Evolutionary conservation across 371 early-diverging fungal genomes (phyloP).

Genomic region (Mortierella sp.): DNA sequence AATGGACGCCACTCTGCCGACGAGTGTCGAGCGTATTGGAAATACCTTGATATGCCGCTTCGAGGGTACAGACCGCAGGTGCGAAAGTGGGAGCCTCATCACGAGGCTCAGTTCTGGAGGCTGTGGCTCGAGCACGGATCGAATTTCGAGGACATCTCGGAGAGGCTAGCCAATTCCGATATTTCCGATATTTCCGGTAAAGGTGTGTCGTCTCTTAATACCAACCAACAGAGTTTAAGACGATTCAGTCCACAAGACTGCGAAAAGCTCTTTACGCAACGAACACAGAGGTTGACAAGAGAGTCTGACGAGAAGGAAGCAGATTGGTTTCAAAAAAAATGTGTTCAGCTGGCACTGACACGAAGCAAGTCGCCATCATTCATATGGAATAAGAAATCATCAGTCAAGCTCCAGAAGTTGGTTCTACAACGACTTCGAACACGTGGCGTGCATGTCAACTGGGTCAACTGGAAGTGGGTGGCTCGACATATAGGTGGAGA

Average conservation of each 20-base stretch:
- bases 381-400: conserved; percentile 41
- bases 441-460: conserved; percentile 49
- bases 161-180: conserved; percentile 3
- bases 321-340: conserved; percentile 17
- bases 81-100: conserved; percentile 13
- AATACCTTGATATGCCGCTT: conserved; percentile 50
- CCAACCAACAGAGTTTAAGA: background rate
- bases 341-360: conserved; percentile 29
- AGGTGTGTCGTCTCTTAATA: too few species aligned
- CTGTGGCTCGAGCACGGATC: conserved; percentile 43
- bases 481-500: conserved; percentile 45
- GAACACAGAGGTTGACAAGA: conserved; percentile 1
- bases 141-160: conserved; percentile 36
- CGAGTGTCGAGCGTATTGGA: conserved; percentile 51
- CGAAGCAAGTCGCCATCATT: conserved; percentile 21
- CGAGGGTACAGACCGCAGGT: background rate
- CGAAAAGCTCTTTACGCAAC: conserved; percentile 17
- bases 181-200: background rate
- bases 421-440: conserved; percentile 44
- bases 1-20: conserved; percentile 35
- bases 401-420: conserved; percentile 48
- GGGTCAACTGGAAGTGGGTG: conserved; percentile 57
- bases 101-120: conserved; percentile 40
- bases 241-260: conserved; percentile 22
- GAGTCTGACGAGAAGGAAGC: background rate